Conservation (phyloP, 805 yeast genomes). For the Hagleromyces aurorensis region DNA sequence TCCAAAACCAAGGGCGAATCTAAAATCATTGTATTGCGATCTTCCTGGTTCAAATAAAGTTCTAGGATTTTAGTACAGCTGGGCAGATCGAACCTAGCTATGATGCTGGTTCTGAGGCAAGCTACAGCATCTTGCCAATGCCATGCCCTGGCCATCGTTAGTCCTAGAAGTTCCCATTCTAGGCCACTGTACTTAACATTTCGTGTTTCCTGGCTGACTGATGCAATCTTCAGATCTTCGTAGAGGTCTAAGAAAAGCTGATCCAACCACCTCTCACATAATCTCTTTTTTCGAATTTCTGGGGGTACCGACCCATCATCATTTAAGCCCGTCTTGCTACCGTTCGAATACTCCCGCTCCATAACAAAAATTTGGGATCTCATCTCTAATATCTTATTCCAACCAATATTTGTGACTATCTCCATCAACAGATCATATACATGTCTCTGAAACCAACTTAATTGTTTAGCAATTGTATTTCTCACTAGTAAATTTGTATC, state of each 20-base stretch:
- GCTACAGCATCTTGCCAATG: slow-evolving; percentile 42
- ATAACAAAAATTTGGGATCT: slow-evolving; percentile 73
- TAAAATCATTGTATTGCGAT: slow-evolving; percentile 14
- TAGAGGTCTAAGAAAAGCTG: slow-evolving; percentile 29
- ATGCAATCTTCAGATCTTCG: slow-evolving; percentile 30
- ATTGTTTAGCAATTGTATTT: slow-evolving; percentile 23
- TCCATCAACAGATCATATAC: slow-evolving; percentile 68
- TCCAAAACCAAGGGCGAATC: slow-evolving; percentile 35
- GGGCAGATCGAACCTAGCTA: slow-evolving; percentile 55
- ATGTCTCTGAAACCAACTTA: slow-evolving; percentile 23
- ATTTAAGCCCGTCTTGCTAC: slow-evolving; percentile 2
- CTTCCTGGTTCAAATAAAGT: slow-evolving; percentile 25
- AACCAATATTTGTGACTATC: slow-evolving; percentile 62
- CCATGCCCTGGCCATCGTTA: slow-evolving; percentile 42
- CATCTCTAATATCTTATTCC: slow-evolving; percentile 66
- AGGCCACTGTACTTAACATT: slow-evolving; percentile 47
- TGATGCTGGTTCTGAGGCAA: slow-evolving; percentile 46
- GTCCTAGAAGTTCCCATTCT: slow-evolving; percentile 70
- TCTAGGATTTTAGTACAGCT: slow-evolving; percentile 45
- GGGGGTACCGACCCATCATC: slow-evolving; percentile 14
- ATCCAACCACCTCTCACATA: slow-evolving; percentile 31
- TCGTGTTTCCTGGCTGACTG: slow-evolving; percentile 20
- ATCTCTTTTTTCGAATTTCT: slow-evolving; percentile 19
- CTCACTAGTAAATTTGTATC: slow-evolving; percentile 23
- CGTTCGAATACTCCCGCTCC: slow-evolving; percentile 52